Base-by-base conservation (phyloP, 805 yeast genomes). In the Hanseniaspora singularis region DNA sequence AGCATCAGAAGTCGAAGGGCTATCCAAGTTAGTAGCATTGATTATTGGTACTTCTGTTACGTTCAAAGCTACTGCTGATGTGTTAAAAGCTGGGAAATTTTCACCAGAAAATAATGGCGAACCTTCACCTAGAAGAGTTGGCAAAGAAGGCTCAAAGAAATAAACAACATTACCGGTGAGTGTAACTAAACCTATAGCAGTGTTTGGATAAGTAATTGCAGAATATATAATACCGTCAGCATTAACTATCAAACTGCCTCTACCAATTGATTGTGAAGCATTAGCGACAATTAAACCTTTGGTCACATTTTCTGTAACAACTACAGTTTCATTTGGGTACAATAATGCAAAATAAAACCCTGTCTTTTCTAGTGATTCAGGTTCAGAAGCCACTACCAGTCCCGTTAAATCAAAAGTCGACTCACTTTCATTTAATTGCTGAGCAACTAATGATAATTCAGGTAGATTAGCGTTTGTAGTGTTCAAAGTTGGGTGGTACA, bases 281-380 rank as follows among this genome's bases (percentile, higher is more conserved):
- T 52, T 51, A 23, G 61, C 61, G 9, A 58, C 59, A 14, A 49
- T 16, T 8, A 53, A 31, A 37, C 56, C 61, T 34, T 50, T 50
- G 14, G 49, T 46, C 11, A 51, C 47, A 39, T 55, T 52, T n/a
- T 52, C 51, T 40, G 54, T 43, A 31, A 59, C 55, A 31, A 59
- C 58, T 38, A 59, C 51, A 38, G 59, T 56, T 33, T 53, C 52
- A 15, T 51, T 41, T 8, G 55, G 46, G 50, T 57, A 53, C 19
- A 53, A 48, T 14, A 57, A 43, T 15, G 55, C 51, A 36, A 55
- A 48, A 42, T 56, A 59, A 56, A 59, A 59, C 40, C 60, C 60
- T 36, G 58, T 49, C 23, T 55, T 49, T 50, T 55, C 61, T 22
- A 59, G 38, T 15, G 59, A 51, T n/a, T 49, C 49, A 26, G 42